Conservation (phyloP, 192 early-diverging fungal genomes). For the Rhizophagus sp. region DNA sequence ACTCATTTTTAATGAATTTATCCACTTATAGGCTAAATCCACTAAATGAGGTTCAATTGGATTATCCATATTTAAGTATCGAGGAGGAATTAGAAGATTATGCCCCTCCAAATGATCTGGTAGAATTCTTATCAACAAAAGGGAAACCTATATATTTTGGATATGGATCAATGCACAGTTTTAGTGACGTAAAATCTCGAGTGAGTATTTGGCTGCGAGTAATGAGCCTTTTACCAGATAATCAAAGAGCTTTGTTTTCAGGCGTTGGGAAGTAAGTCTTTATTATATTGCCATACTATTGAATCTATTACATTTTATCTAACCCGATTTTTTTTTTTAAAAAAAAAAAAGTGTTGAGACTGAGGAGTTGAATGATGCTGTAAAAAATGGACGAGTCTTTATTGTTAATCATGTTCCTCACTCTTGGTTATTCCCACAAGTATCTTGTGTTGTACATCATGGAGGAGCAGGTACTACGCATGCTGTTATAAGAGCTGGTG, state of each 20-base stretch:
- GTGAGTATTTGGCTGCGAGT: neutral
- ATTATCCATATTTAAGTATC: conserved; percentile 8
- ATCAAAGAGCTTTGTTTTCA: conserved; percentile 7
- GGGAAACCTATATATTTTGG: conserved; percentile 18
- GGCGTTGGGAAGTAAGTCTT: neutral
- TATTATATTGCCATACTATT: neutral
- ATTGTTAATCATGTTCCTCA: neutral
- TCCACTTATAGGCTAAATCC: neutral
- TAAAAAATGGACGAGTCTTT: neutral
- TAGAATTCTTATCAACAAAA: neutral
- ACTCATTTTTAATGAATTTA: neutral
- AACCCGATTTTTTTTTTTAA: neutral
- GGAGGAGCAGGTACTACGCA: conserved; percentile 14
- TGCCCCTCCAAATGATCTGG: neutral
- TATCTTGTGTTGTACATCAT: conserved; percentile 11
- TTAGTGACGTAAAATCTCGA: neutral
- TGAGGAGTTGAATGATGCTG: neutral
- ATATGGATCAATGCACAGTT: conserved; percentile 10
- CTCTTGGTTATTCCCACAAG: conserved; percentile 14
- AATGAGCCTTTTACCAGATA: neutral
- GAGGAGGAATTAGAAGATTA: neutral
- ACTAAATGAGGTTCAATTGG: neutral
- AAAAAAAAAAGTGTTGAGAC: neutral
- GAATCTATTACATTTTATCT: neutral
- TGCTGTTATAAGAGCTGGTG: neutral